phyloP scores from a whole-genome alignment of 805 yeast species.

The Myxozyma kluyveri region DNA sequence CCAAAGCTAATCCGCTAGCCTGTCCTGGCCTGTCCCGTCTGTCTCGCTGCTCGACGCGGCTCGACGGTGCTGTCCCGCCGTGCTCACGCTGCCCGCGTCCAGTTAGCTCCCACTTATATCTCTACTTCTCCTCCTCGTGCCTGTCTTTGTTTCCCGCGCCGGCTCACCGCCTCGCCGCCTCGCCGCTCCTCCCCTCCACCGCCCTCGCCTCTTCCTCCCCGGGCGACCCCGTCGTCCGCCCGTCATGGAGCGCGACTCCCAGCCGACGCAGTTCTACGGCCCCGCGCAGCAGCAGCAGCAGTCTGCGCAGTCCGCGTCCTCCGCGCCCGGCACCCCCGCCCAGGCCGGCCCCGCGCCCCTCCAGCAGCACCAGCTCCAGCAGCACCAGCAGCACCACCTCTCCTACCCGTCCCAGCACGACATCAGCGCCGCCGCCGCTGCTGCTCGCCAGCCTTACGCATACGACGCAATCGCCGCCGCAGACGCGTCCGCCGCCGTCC shows the following conservation, averaged over 20 bases:
- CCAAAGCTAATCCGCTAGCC: too few relatives aligned
- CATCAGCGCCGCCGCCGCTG: conserved; percentile 1
- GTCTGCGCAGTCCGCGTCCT: conserved; percentile 29
- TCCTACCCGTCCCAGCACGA: background rate
- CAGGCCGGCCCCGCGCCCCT: too few relatives aligned
- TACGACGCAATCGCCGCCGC: conserved; percentile 4
- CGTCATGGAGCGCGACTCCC: conserved; percentile 1
- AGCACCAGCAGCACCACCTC: background rate
- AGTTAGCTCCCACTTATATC: too few relatives aligned
- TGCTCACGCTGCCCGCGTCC: too few relatives aligned
- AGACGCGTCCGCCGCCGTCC: too few relatives aligned
- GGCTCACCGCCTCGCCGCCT: too few relatives aligned
- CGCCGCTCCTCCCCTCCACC: too few relatives aligned
- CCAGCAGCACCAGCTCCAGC: conserved; percentile 2
- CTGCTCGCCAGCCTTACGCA: conserved; percentile 2
- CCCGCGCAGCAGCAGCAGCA: conserved; percentile 12
- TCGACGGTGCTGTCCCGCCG: too few relatives aligned
- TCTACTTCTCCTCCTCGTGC: too few relatives aligned
- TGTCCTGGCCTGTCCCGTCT: too few relatives aligned
- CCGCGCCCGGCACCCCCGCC: conserved; percentile 15
- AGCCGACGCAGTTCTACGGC: conserved; percentile 7
- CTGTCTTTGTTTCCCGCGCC: too few relatives aligned
- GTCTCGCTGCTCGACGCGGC: too few relatives aligned
- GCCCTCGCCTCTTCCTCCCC: background rate
- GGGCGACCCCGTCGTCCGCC: background rate